Evolutionary conservation across 352 stramenopile genomes (phyloP).

Genomic region (Peronosclerospora sorghi): DNA sequence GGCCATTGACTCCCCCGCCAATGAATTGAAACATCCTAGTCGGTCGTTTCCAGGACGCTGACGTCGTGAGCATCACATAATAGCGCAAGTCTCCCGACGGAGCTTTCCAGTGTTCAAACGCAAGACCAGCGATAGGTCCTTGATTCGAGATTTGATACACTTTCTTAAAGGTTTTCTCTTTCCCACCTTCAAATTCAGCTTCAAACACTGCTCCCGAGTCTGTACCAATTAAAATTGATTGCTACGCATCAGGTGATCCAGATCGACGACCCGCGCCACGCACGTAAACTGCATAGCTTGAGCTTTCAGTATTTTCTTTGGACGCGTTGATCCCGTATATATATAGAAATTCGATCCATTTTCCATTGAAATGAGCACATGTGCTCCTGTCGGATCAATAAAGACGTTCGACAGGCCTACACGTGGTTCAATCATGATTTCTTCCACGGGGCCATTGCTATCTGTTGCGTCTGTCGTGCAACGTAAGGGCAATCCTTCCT

Average conservation of each 20-base stretch:
- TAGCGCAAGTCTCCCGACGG: constrained; percentile 42
- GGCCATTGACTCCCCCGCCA: constrained; percentile 40
- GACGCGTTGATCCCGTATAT: constrained; percentile 54
- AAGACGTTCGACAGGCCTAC: constrained; percentile 75
- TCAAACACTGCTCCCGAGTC: constrained; percentile 72
- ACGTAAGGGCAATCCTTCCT: constrained; percentile 69
- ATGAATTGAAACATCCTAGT: constrained; percentile 90
- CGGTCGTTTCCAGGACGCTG: constrained; percentile 69
- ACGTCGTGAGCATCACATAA: constrained; percentile 81
- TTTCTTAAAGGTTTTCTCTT: constrained; percentile 79
- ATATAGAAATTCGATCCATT: constrained; percentile 85
- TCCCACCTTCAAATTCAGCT: constrained; percentile 73
- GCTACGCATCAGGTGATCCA: constrained; percentile 38
- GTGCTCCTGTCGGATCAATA: constrained; percentile 69
- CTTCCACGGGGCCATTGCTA: constrained; percentile 54
- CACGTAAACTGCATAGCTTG: constrained; percentile 64
- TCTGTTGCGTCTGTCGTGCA: constrained; percentile 75
- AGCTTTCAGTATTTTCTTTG: constrained; percentile 82
- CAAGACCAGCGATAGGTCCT: constrained; percentile 63
- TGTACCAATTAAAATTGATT: constrained; percentile 72
- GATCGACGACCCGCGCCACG: constrained; percentile 73
- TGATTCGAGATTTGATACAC: constrained; percentile 87
- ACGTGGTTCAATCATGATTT: constrained; percentile 85
- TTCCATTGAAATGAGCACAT: constrained; percentile 80
- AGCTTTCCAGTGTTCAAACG: constrained; percentile 72